Conservation (phyloP, 495 filamentous ascomycete species). For the Oleoguttula mirabilis region DNA sequence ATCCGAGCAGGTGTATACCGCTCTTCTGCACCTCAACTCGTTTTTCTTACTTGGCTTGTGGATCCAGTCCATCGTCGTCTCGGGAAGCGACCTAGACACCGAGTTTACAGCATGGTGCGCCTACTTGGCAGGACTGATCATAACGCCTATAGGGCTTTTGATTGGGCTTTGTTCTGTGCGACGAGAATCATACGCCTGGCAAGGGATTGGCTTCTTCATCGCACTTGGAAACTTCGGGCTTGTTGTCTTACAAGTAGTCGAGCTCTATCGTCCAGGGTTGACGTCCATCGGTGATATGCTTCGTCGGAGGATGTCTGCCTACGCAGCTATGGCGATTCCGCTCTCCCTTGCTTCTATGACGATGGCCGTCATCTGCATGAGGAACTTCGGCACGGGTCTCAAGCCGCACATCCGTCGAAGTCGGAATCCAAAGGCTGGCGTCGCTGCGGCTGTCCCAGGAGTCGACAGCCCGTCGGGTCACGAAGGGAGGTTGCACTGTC, state of each 20-base stretch:
- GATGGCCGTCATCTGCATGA: conserved; percentile 74
- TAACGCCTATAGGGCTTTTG: conserved; percentile 77
- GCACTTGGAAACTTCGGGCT: conserved; percentile 87
- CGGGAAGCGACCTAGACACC: conserved; percentile 45
- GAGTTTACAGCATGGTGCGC: conserved; percentile 62
- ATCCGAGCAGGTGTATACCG: conserved; percentile 98
- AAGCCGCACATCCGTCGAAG: conserved; percentile 71
- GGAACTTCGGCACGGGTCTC: conserved; percentile 82
- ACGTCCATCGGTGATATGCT: conserved; percentile 53
- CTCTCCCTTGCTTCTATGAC: conserved; percentile 79
- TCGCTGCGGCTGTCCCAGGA: too few species aligned
- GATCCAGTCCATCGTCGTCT: conserved; percentile 90
- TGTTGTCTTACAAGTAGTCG: conserved; percentile 94
- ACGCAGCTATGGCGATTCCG: conserved; percentile 82
- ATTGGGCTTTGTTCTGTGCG: conserved; percentile 74
- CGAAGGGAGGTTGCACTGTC: too few species aligned
- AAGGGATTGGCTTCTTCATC: conserved; percentile 64
- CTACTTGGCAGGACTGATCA: conserved; percentile 75
- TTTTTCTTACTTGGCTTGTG: conserved; percentile 99
- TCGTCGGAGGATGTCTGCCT: conserved; percentile 73
- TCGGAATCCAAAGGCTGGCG: conserved; percentile 47
- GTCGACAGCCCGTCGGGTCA: too few species aligned
- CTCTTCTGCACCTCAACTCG: conserved; percentile 95
- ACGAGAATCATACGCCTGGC: conserved; percentile 64
- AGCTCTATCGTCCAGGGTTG: conserved; percentile 63